Evolutionary conservation across 2,329 filamentous ascomycete genomes (phyloP), one percentile per base, ranked within the genome.

Genomic region (Zymoseptoria crescenta): DNA sequence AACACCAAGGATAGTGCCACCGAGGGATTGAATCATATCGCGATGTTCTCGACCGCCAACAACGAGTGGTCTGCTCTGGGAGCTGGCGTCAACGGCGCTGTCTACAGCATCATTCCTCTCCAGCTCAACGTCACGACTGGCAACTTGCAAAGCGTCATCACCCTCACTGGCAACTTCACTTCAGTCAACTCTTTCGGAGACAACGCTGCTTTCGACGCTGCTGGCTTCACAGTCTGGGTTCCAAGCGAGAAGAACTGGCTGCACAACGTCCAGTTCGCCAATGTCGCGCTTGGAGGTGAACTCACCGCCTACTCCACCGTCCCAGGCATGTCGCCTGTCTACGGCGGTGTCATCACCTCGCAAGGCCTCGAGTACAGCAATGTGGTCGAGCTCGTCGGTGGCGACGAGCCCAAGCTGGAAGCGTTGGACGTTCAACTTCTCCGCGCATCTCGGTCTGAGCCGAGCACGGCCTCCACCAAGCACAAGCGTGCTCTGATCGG

Each of bases 201-300:
- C 63, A 86, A 86, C 64, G 73, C 80, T 6, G 81, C 84, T 8
- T 80, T 86, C 28, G 68, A 81, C 8, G 88, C 86, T 0, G 75
- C 84, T 55, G 91, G 92, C 1, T 91, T 99, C 68, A 93, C 91
- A 13, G 80, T 97, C 45, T 99, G 94, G 94, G 87, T 97, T 7
- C 89, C 89, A 2, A 95, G 91, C 3, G 80, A 82, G 62, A 81
- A 80, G 59, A 94, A 94, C 71, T 99, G 94, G 94, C 79, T 99
- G 16, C 85, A 91, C 70, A 94, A 95, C 65, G 76, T 96, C 19
- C 68, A 74, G 9, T 77, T 83, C 6, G 76, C 82, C 7, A 80
- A 85, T 30, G 85, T 89, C 57, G 79, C 83, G 6, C 82, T 95
- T 67, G 80, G 81, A 59, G 95, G 94, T 45, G 77, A 85, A 58